A percentile compares a stretch with the other conserved stretches of the same genome.
Conservation (phyloP, 352 stramenopile genomes). For the Globisporangium acanthophoron region DNA sequence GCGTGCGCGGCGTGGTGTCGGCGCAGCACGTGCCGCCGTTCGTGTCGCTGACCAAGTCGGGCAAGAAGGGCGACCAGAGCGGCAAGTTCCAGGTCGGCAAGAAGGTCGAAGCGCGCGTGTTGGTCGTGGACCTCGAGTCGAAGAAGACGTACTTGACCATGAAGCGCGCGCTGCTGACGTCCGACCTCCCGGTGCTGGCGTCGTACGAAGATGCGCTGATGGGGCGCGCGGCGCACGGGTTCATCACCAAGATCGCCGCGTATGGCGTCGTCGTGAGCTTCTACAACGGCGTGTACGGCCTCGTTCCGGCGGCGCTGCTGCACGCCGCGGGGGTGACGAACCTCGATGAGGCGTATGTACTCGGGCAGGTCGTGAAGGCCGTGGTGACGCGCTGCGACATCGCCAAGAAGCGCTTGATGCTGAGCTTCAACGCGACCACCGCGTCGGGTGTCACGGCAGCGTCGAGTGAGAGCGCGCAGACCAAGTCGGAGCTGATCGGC, state of each 20-base stretch:
- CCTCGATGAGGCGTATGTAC: constrained; percentile 77
- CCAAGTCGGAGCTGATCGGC: constrained; percentile 39
- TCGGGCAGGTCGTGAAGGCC: constrained; percentile 85
- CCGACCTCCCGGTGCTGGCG: constrained; percentile 72
- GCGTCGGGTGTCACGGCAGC: constrained; percentile 6
- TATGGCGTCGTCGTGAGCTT: constrained; percentile 94
- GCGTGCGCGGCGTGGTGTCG: constrained; percentile 70
- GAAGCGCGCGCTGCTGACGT: constrained; percentile 79
- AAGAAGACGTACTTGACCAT: constrained; percentile 93
- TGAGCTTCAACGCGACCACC: constrained; percentile 72
- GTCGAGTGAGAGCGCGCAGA: constrained; percentile 5
- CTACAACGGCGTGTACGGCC: constrained; percentile 94
- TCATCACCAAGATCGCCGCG: constrained; percentile 92
- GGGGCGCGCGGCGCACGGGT: constrained; percentile 79
- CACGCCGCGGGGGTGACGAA: constrained; percentile 77
- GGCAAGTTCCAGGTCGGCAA: constrained; percentile 81
- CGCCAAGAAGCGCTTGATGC: constrained; percentile 78
- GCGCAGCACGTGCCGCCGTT: constrained; percentile 75
- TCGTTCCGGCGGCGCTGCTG: constrained; percentile 86
- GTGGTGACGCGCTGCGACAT: constrained; percentile 71
- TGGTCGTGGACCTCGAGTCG: constrained; percentile 77
- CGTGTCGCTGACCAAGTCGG: constrained; percentile 55
- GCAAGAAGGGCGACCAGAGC: constrained; percentile 50
- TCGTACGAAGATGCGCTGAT: constrained; percentile 69
- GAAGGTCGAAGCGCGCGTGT: constrained; percentile 67